Evolutionary conservation across 129 eudicot genomes (phyloP).

Genomic region (Artemisia annua): DNA sequence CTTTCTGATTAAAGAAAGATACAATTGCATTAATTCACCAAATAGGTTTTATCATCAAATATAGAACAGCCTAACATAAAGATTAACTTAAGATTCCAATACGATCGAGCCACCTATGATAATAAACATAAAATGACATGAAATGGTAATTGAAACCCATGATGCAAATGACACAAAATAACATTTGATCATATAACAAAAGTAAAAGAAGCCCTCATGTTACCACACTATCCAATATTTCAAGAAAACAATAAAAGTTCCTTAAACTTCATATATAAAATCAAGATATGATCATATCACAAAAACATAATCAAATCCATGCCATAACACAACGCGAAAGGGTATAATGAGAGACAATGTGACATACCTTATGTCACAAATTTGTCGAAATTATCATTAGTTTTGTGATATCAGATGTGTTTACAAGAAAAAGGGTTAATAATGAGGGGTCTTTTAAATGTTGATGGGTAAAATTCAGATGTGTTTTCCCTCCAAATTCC

Average conservation of each 20-base stretch:
- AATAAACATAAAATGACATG: not conserved
- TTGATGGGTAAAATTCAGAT: slow-evolving; percentile 4
- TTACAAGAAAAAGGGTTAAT: slow-evolving; percentile 10
- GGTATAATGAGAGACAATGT: not conserved
- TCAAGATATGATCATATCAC: slow-evolving; percentile 2
- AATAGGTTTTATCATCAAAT: not conserved
- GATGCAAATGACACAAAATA: slow-evolving; percentile 1
- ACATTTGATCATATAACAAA: slow-evolving; percentile 7
- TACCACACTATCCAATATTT: not conserved
- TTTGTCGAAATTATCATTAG: slow-evolving; percentile 10
- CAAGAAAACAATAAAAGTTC: not conserved
- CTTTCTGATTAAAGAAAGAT: slow-evolving; percentile 7
- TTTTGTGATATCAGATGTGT: slow-evolving; percentile 1
- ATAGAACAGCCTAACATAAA: not conserved
- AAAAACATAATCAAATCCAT: slow-evolving; percentile 17
- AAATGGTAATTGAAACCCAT: not conserved
- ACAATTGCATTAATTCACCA: not conserved
- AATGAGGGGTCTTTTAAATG: slow-evolving; percentile 1
- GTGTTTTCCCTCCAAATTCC: slow-evolving; percentile 35
- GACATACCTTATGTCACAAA: slow-evolving; percentile 19
- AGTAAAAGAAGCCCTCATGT: too few relatives aligned
- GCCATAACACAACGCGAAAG: not conserved
- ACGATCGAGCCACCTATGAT: not conserved
- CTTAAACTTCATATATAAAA: not conserved
- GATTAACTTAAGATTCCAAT: not conserved